A percentile compares a stretch with the other conserved stretches of the same genome.
These are phyloP conservation scores for Nitzschia sp. DNA, from an alignment of 108 stramenopile genomes.

Conservation along the genomic window DNA sequence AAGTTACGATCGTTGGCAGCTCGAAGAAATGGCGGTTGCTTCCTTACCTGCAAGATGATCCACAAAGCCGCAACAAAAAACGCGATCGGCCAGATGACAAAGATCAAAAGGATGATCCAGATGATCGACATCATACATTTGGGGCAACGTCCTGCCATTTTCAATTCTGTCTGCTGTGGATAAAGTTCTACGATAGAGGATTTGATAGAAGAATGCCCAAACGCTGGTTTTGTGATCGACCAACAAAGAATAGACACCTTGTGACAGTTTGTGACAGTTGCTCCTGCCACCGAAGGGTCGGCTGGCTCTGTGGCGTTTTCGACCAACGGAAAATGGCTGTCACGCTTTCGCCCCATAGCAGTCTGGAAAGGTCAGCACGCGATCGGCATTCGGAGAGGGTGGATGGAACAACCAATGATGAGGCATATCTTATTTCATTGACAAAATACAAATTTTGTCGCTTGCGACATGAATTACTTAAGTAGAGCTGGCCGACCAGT, in stretches of 20 bases:
- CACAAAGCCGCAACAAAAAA: constrained; percentile 18
- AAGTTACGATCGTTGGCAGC: too few species aligned
- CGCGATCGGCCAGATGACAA: constrained; percentile 46
- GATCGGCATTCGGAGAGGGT: too few species aligned
- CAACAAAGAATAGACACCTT: too few species aligned
- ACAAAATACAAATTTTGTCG: too few species aligned
- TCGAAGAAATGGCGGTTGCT: too few species aligned
- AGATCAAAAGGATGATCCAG: constrained; percentile 39
- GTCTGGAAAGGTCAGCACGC: too few species aligned
- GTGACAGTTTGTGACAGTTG: too few species aligned
- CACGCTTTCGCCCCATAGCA: not conserved
- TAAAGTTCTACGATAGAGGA: not conserved
- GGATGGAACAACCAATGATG: too few species aligned
- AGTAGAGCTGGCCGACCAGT: too few species aligned
- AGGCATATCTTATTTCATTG: too few species aligned
- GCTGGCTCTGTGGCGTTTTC: not conserved
- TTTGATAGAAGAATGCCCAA: not conserved
- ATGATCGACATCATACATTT: constrained; percentile 20
- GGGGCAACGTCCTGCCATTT: not conserved
- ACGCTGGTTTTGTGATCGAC: too few species aligned
- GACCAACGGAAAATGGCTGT: not conserved
- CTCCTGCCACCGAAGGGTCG: not conserved
- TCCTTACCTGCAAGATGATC: constrained; percentile 34
- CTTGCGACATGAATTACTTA: too few species aligned
- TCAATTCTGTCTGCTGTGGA: not conserved